A percentile compares a stretch with the other conserved stretches of the same genome.
These are phyloP conservation scores for Solanum dulcamara DNA, from an alignment of 257 asterid species.

Conservation along the genomic window DNA sequence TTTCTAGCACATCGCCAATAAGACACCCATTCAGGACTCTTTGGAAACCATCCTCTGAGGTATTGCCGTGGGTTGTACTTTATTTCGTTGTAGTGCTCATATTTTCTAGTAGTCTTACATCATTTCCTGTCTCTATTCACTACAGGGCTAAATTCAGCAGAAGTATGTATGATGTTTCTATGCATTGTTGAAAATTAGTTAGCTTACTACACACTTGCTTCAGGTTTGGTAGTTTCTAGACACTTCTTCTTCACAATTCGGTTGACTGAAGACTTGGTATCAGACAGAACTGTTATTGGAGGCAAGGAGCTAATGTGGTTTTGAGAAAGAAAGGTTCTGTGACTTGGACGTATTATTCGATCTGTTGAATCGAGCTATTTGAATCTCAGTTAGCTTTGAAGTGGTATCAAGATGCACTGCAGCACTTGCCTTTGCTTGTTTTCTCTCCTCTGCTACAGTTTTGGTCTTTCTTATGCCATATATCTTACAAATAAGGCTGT, in stretches of 20 bases:
- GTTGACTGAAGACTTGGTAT: conserved; percentile 28
- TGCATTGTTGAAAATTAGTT: neutral
- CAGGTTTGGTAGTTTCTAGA: neutral
- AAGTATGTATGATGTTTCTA: neutral
- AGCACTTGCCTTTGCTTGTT: conserved; percentile 12
- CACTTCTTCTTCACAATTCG: conserved; percentile 6
- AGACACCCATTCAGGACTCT: conserved; percentile 40
- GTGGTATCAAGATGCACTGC: conserved; percentile 35
- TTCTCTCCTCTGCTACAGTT: conserved; percentile 14
- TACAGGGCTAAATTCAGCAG: neutral
- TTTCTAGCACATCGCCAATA: conserved; percentile 34
- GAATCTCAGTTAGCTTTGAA: conserved; percentile 7
- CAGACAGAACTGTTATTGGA: conserved; percentile 7
- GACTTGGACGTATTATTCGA: conserved; percentile 11
- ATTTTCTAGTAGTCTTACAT: neutral
- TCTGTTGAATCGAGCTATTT: conserved; percentile 10
- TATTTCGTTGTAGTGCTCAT: neutral
- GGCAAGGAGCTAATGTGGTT: neutral
- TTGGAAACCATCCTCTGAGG: conserved; percentile 28
- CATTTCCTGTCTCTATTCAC: neutral
- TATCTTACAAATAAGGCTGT: conserved; percentile 46
- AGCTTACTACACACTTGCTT: neutral
- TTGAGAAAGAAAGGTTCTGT: conserved; percentile 20
- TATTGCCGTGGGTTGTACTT: conserved; percentile 8
- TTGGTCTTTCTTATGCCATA: conserved; percentile 17